phyloP scores from a whole-genome alignment of 1,139 yeast genomes.

The Kodamaea plutei region DNA sequence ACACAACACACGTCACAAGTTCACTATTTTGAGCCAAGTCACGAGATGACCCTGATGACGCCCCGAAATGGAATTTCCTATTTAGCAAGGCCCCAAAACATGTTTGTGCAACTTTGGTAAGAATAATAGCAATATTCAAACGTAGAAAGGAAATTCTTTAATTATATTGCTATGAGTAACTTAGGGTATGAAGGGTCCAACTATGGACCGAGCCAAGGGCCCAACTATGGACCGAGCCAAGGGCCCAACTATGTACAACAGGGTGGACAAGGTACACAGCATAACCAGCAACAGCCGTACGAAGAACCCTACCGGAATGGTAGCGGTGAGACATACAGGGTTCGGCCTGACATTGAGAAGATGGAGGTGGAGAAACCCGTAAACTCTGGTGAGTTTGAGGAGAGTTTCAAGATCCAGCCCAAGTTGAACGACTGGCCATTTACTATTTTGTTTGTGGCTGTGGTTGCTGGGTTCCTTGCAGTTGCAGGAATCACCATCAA shows the following conservation, averaged over 20 bases:
- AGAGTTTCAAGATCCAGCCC: slow-evolving; percentile 66
- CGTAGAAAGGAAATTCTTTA: no score
- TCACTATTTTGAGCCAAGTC: no score
- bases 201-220: neutral
- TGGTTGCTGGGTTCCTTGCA: slow-evolving; percentile 66
- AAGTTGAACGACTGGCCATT: slow-evolving; percentile 72
- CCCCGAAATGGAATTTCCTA: no score
- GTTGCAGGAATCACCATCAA: slow-evolving; percentile 66
- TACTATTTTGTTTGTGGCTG: slow-evolving; percentile 55
- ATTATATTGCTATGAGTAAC: no score
- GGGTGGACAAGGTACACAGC: neutral
- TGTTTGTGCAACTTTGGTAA: no score
- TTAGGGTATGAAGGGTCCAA: no score
- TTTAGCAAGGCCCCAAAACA: no score
- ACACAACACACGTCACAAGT: no score
- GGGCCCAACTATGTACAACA: neutral
- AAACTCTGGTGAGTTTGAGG: slow-evolving; percentile 46
- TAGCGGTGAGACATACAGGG: slow-evolving; percentile 9
- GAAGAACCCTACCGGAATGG: slow-evolving; percentile 1
- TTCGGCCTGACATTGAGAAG: slow-evolving; percentile 24
- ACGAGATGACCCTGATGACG: no score
- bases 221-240: slow-evolving; percentile 1
- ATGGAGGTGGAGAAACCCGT: slow-evolving; percentile 31
- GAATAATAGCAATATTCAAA: no score
- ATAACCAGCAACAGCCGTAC: slow-evolving; percentile 2